A percentile compares a stretch with the other conserved stretches of the same genome.
Evolutionary conservation across 202 grass and related monocot species (phyloP).

Genomic region (Digitaria exilis): DNA sequence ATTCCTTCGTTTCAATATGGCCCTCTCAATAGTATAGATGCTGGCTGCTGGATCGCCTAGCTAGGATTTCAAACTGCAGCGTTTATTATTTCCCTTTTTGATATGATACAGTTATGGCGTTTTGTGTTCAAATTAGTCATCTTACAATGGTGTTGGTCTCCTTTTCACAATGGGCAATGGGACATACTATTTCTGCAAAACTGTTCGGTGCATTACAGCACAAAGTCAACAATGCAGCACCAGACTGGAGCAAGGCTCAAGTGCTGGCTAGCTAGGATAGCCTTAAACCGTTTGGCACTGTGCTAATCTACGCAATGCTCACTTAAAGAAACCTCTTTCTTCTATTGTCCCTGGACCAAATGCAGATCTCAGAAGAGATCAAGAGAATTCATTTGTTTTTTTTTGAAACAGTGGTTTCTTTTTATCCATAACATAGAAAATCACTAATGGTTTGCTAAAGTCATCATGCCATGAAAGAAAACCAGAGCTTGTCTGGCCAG

Average conservation of each 20-base stretch:
- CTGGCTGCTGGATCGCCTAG: neutral
- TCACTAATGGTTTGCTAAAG: neutral
- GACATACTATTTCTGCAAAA: neutral
- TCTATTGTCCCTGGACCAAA: neutral
- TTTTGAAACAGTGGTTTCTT: neutral
- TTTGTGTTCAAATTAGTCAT: neutral
- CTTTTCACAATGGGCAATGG: neutral
- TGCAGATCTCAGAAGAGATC: neutral
- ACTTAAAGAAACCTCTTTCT: conserved; percentile 12
- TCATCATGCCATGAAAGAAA: conserved; percentile 5
- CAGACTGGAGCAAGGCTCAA: conserved; percentile 36
- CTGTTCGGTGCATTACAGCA: conserved; percentile 42
- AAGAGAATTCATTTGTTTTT: neutral
- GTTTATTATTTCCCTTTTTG: neutral
- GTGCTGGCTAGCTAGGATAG: conserved; percentile 36
- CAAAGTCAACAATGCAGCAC: conserved; percentile 22
- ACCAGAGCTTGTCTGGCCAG: conserved; percentile 4
- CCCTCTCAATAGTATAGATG: neutral
- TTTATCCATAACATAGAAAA: neutral
- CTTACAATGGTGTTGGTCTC: neutral
- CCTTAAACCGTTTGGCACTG: conserved; percentile 14
- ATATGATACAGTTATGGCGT: neutral
- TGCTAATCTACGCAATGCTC: conserved; percentile 13
- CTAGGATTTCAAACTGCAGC: neutral
- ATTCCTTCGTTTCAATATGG: neutral